phyloP scores from a whole-genome alignment of 2,329 filamentous ascomycete genomes.

The Exophiala viscosa region DNA sequence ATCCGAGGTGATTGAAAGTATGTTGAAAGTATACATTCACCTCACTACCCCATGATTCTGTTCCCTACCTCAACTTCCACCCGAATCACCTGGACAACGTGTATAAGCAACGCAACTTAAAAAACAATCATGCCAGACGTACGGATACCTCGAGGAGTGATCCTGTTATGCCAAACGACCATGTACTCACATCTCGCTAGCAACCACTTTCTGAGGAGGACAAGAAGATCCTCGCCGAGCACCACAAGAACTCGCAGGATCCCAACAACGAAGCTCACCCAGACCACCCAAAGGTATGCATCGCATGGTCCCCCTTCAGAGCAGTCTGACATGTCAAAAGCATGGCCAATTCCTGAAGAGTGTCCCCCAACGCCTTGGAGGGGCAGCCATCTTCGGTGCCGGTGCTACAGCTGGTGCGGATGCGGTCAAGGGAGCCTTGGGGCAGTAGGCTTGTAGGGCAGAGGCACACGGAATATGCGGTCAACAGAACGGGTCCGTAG shows the following conservation, averaged over 20 bases:
- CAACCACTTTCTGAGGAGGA: background rate
- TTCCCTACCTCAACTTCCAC: no score
- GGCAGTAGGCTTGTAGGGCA: background rate
- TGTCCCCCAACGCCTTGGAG: background rate
- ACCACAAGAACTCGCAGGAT: background rate
- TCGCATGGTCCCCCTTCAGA: background rate
- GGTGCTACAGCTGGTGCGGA: slow-evolving; percentile 2
- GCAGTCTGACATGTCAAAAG: background rate
- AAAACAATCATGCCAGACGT: no score
- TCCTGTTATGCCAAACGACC: no score
- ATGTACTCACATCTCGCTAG: no score
- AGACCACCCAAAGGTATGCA: background rate
- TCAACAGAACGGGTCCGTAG: no score
- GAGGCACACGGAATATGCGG: no score
- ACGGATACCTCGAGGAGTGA: no score
- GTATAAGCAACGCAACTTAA: no score
- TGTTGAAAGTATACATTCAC: no score
- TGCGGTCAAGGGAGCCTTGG: background rate
- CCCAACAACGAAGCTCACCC: background rate
- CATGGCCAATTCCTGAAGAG: slow-evolving; percentile 1
- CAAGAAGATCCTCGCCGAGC: background rate
- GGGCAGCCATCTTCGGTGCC: background rate
- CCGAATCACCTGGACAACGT: no score
- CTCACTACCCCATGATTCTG: no score
- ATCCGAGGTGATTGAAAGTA: no score